phyloP scores from a whole-genome alignment of 169 alveolate genomes.

The Eimeria maxima region DNA sequence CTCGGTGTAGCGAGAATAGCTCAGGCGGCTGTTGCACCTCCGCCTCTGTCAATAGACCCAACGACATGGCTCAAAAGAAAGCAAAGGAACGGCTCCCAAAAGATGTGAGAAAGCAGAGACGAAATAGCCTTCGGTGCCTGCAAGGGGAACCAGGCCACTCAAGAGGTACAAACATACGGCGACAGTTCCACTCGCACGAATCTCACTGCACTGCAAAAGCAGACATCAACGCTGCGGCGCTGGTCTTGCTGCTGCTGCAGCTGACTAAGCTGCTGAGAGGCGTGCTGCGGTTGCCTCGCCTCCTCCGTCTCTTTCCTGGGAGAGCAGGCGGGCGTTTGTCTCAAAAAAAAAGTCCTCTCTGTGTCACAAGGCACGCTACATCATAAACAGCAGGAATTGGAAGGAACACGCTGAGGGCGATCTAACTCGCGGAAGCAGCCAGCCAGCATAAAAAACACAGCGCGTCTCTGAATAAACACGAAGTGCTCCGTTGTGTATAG shows the following conservation, averaged over 20 bases:
- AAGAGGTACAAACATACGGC: no score
- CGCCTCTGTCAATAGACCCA: constrained; percentile 22
- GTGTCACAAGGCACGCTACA: background rate
- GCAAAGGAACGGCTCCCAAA: background rate
- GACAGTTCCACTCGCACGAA: background rate
- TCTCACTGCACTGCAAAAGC: background rate
- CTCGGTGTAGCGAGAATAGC: background rate
- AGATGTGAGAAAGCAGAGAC: no score
- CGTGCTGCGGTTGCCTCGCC: background rate
- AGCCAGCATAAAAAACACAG: no score
- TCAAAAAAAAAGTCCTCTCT: background rate
- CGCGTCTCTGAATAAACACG: no score
- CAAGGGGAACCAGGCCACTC: no score
- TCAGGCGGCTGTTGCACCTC: background rate
- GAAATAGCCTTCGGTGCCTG: no score
- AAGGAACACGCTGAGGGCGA: no score
- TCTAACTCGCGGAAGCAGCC: no score
- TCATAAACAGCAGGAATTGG: no score
- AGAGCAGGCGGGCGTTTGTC: background rate
- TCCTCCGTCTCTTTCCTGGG: background rate
- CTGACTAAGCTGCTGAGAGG: no score
- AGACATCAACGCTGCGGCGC: background rate
- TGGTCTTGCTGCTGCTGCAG: constrained; percentile 19
- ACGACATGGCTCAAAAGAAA: background rate
- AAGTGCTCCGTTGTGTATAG: no score